Evolutionary conservation across 257 asterid species (phyloP).

Genomic region (Solanum verrucosum): DNA sequence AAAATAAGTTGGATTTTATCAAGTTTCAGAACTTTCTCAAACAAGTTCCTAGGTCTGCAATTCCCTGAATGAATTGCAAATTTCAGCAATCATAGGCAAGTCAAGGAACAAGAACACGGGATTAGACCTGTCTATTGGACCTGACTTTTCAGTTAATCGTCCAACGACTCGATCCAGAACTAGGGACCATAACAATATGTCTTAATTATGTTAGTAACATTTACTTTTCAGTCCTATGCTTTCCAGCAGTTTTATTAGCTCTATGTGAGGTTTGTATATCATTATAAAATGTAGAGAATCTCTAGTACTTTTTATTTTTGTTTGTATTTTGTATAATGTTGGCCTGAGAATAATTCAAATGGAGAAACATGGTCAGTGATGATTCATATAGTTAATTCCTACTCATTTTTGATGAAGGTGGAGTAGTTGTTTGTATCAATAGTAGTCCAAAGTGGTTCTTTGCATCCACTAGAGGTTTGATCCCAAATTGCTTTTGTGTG

Average conservation of each 20-base stretch:
- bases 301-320: background rate
- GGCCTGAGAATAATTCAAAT: background rate
- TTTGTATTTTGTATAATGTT: background rate
- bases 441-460: background rate
- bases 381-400: background rate
- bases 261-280: background rate
- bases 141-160: too few species aligned
- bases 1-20: too few species aligned
- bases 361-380: background rate
- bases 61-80: too few species aligned
- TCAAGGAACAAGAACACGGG: too few species aligned
- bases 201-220: background rate
- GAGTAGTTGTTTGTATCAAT: background rate
- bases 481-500: background rate
- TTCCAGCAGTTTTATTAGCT: background rate
- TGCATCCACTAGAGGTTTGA: background rate
- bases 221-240: background rate
- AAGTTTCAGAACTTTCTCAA: too few species aligned
- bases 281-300: background rate
- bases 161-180: too few species aligned
- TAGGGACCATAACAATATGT: background rate
- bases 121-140: too few species aligned
- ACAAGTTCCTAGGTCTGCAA: too few species aligned
- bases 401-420: background rate
- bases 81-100: too few species aligned